Evolutionary conservation across 192 early-diverging fungal genomes (phyloP).

Genomic region (Linnemannia hyalina): DNA sequence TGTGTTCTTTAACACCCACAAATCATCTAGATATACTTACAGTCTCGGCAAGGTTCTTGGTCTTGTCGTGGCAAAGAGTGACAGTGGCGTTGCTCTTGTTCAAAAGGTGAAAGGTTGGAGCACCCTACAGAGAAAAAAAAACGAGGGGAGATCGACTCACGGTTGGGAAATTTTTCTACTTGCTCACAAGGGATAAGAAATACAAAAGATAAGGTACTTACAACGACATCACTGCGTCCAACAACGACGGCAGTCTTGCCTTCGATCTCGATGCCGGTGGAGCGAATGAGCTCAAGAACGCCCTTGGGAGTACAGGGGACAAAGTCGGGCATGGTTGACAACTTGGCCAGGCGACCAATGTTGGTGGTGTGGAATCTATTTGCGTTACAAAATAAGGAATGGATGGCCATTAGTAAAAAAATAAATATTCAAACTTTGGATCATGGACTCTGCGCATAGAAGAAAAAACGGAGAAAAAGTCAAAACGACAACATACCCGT

Average conservation of each 20-base stretch:
- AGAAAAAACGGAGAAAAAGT: neutral
- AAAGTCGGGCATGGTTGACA: slow-evolving; percentile 84
- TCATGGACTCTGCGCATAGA: neutral
- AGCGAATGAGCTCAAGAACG: slow-evolving; percentile 86
- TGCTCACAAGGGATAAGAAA: neutral
- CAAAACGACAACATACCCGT: slow-evolving; percentile 73
- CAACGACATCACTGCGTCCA: slow-evolving; percentile 97
- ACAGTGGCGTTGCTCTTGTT: slow-evolving; percentile 89
- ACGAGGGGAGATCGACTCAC: neutral
- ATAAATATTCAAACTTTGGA: neutral
- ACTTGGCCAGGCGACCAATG: slow-evolving; percentile 92
- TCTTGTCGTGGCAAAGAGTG: slow-evolving; percentile 93
- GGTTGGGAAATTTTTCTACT: neutral
- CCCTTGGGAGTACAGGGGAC: slow-evolving; percentile 98
- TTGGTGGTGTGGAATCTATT: slow-evolving; percentile 92
- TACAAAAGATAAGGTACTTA: slow-evolving; percentile 17
- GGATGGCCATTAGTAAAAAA: neutral
- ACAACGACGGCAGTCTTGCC: slow-evolving; percentile 96
- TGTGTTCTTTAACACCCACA: no score
- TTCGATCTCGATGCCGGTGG: slow-evolving; percentile 74
- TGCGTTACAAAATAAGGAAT: no score
- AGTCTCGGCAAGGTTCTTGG: slow-evolving; percentile 78
- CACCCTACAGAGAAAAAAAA: slow-evolving; percentile 60
- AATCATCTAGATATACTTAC: slow-evolving; percentile 58
- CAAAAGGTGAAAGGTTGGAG: slow-evolving; percentile 89